These are phyloP conservation scores for Achaetomiella virescens DNA, from an alignment of 495 filamentous ascomycete species.

Conservation along the genomic window DNA sequence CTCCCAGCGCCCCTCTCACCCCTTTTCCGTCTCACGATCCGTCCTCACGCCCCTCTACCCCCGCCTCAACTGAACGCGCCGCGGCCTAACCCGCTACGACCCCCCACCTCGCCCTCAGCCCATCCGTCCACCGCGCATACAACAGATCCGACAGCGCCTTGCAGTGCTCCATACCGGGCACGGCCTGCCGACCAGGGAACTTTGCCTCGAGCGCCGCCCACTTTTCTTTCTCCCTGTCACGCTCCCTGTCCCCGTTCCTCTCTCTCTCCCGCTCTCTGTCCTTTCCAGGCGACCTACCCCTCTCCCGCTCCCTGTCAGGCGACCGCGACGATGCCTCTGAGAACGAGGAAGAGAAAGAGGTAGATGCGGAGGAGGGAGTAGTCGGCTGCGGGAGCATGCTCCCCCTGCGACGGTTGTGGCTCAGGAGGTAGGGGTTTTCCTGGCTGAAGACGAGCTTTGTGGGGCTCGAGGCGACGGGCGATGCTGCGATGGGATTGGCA, in stretches of 20 bases:
- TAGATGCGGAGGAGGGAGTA: not conserved
- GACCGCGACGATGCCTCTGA: constrained; percentile 4
- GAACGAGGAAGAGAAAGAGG: not conserved
- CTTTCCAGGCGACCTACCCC: no score
- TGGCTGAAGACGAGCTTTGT: constrained; percentile 67
- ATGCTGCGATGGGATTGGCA: no score
- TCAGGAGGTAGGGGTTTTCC: constrained; percentile 79
- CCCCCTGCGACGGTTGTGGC: constrained; percentile 64
- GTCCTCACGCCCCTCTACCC: no score
- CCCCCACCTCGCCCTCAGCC: constrained; percentile 72
- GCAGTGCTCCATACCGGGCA: constrained; percentile 83
- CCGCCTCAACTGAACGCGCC: no score
- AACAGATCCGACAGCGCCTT: constrained; percentile 84
- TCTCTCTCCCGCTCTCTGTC: constrained; percentile 1
- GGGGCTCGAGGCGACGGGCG: constrained; percentile 21
- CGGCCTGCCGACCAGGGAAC: constrained; percentile 43
- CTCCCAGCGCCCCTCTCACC: not conserved
- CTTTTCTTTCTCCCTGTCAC: constrained; percentile 39
- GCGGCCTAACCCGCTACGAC: constrained; percentile 13
- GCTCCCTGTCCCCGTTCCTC: constrained; percentile 1
- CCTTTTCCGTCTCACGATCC: no score
- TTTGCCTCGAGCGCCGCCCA: constrained; percentile 37
- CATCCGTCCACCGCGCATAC: constrained; percentile 84
- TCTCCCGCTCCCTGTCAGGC: not conserved
- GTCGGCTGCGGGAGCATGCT: constrained; percentile 29